Base-by-base conservation (phyloP, 192 early-diverging fungal species). In the Rhizophlyctis rosea region DNA sequence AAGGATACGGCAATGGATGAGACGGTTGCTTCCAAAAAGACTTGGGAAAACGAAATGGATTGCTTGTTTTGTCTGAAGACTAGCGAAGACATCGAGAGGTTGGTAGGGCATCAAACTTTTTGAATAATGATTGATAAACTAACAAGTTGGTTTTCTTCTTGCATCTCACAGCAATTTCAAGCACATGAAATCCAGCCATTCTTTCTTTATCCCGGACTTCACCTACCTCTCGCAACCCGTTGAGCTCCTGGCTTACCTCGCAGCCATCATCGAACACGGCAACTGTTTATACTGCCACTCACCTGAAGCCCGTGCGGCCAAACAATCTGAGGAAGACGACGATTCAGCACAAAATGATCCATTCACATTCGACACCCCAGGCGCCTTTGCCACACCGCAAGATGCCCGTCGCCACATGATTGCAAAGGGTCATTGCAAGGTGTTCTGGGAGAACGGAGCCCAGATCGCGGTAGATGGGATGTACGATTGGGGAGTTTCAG, bases 401-500 rank as follows among this genome's bases (percentile, higher is more conserved):
- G 56, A 58, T 28, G 56, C 56, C 11, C 56, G 56, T 14, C 31
- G 56, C 11, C 56, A 58, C 33, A 58, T 58, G 56, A 29, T 58
- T 4, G 56, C 56, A 3, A 58, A 58, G 44, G 56, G 56, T 4
- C 56, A 58, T 36, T 58, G 56, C 56, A 58, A 58, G 23, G 56
- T 58, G 3, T 58, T 36, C 33, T 58, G 56, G 56, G 56, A 58
- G 21, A 58, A 33, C 33, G 56, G 56, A 34, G 31, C 56, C 34
- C 56, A 58, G 56, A 58, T 58, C 21, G 56, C 32, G n/a, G 29
- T 58, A n/a, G 56, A 58, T 5, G 56, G 56, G 7, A 58, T 58
- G 1, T 58, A 58, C 29, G 30, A 34, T 18, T 58, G 35, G 33
- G 56, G 33, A 25, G 54, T 56, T 33, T 18, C 29, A 16, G 53